Evolutionary conservation across 1,139 yeast species (phyloP).

Genomic region (Pichia terricola): DNA sequence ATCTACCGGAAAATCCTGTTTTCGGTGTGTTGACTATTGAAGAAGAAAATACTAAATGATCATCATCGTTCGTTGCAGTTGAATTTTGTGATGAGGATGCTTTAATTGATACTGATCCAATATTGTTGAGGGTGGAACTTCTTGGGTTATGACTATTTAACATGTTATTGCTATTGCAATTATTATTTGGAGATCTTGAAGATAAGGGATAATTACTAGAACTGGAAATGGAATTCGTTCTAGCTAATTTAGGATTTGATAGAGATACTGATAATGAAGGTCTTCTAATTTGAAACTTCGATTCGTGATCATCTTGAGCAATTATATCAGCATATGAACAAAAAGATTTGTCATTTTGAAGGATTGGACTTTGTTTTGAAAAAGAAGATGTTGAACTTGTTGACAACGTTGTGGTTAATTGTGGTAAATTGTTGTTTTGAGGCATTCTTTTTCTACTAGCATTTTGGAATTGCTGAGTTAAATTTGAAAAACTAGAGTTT

Average conservation of each 20-base stretch:
- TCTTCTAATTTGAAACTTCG: slow-evolving; percentile 33
- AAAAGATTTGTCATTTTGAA: slow-evolving; percentile 40
- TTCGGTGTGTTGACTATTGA: too few relatives aligned
- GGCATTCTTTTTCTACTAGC: slow-evolving; percentile 1
- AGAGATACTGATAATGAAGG: slow-evolving; percentile 37
- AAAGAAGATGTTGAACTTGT: slow-evolving; percentile 2
- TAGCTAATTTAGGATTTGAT: slow-evolving; percentile 20
- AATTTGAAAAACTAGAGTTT: slow-evolving; percentile 17
- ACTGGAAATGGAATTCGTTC: slow-evolving; percentile 18
- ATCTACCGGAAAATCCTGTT: too few relatives aligned
- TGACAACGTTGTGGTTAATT: slow-evolving; percentile 1
- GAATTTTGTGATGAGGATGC: too few relatives aligned
- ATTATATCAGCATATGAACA: slow-evolving; percentile 77
- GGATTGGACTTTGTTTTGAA: slow-evolving; percentile 24
- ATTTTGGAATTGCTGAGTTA: slow-evolving; percentile 19
- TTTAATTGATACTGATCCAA: too few relatives aligned
- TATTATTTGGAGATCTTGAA: too few relatives aligned
- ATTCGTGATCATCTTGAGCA: slow-evolving; percentile 43
- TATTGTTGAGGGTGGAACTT: too few relatives aligned
- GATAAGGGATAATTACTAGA: too few relatives aligned
- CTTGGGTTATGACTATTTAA: too few relatives aligned
- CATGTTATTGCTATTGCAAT: too few relatives aligned
- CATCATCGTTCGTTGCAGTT: too few relatives aligned
- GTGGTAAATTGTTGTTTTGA: slow-evolving; percentile 3
- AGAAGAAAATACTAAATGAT: too few relatives aligned